Base-by-base conservation (phyloP, 1,284 basidiomycete genomes). In the Trametes hirsuta region DNA sequence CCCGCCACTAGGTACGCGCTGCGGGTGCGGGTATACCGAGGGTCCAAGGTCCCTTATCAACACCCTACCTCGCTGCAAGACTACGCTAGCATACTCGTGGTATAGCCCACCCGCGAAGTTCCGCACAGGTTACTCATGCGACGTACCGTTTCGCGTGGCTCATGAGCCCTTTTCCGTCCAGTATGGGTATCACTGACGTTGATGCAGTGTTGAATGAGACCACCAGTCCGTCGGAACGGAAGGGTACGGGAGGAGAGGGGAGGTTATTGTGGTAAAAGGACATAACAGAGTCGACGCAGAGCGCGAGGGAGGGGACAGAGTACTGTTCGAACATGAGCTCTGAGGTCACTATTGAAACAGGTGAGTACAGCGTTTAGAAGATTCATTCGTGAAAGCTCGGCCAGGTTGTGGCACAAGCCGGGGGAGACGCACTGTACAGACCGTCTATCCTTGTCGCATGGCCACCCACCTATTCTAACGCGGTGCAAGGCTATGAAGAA, bases 311-410 rank as follows among this genome's bases (percentile, higher is more conserved):
- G 0, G 96, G 96, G 1, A 91, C 94, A 15, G 84, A 84, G 73
- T 99, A 99, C 48, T 90, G 86, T 77, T 99, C 97, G 72, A 99
- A 99, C 74, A 99, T 85, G 24, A 99, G 85, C 72, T 99, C 97
- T 1, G 95, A 96, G 25, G 95, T 97, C 61, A 97, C 93, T 93
- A 61, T 8, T 14, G 4, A 21, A 9, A 4, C 1, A 2, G 1
- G 10, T 58, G 4, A 40, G 24, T 9, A 18, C 18, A 8, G 8
- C 8, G 30, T 30, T 30, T 30, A 30, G 30, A 30, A 30, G 4
- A 8, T 30, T 8, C 30, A 4, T 30, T 8, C 30, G 30, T 8
- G 8, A 30, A 30, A 30, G 30, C 30, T 30, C 30, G 30, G 30
- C 8, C 30, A 30, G 30, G 30, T 8, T 30, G 30, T 30, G 30